Evolutionary conservation across 495 filamentous ascomycete genomes (phyloP).

Genomic region (Neurospora sp.): DNA sequence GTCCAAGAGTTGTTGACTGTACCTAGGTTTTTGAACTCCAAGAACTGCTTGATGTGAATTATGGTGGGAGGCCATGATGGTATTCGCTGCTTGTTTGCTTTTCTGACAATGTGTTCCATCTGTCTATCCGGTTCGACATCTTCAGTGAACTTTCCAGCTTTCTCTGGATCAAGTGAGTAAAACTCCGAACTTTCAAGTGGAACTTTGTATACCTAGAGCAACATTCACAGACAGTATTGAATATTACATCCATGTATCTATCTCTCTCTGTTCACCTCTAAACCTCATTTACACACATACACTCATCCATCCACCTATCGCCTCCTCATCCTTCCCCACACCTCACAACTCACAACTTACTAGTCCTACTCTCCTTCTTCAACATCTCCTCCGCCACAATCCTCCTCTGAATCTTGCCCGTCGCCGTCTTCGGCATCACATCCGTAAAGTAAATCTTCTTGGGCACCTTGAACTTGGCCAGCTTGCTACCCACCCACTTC

Average conservation of each 20-base stretch:
- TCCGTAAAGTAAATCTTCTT: slow-evolving; percentile 74
- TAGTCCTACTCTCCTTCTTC: slow-evolving; percentile 37
- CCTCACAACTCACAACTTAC: slow-evolving; percentile 23
- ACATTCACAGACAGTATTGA: too few species aligned
- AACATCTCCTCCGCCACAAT: slow-evolving; percentile 73
- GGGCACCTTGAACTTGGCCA: slow-evolving; percentile 79
- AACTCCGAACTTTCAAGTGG: too few species aligned
- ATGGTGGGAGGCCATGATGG: too few species aligned
- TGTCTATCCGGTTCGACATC: too few species aligned
- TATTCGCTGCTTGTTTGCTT: too few species aligned
- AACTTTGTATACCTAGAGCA: too few species aligned
- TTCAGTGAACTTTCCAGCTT: too few species aligned
- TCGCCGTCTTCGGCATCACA: slow-evolving; percentile 82
- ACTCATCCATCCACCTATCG: not conserved
- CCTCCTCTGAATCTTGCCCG: slow-evolving; percentile 73
- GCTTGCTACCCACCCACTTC: slow-evolving; percentile 51
- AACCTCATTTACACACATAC: not conserved
- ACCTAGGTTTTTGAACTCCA: not conserved
- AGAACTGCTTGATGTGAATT: not conserved
- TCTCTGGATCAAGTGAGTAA: too few species aligned
- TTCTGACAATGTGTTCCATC: too few species aligned
- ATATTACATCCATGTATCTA: too few species aligned
- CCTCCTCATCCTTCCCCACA: not conserved
- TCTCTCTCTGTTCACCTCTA: too few species aligned
- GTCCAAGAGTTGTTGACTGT: not conserved